These are phyloP conservation scores for Cyclospora cayetanensis DNA, from an alignment of 169 alveolate species.

Conservation along the genomic window DNA sequence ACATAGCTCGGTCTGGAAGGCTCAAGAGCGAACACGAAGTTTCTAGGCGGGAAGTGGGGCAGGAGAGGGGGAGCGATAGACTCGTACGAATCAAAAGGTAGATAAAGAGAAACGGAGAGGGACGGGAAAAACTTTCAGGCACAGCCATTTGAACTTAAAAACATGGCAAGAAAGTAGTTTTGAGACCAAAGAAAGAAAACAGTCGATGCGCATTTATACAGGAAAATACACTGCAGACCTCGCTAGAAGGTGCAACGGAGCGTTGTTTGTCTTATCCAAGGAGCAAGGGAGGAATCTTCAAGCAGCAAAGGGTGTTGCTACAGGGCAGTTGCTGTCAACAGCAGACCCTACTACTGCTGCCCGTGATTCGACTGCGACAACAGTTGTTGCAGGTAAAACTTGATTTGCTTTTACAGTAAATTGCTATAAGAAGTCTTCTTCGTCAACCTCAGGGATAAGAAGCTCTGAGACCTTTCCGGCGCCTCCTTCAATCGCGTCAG, in stretches of 20 bases:
- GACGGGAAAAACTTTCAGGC: too few relatives aligned
- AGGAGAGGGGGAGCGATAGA: not conserved
- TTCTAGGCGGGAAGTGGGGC: not conserved
- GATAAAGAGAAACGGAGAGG: not conserved
- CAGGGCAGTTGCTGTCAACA: too few relatives aligned
- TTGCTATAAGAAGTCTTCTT: slow-evolving; percentile 29
- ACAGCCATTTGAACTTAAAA: too few relatives aligned
- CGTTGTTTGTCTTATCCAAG: too few relatives aligned
- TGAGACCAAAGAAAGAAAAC: not conserved
- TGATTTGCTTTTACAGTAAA: too few relatives aligned
- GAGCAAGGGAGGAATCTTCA: too few relatives aligned
- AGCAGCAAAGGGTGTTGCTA: too few relatives aligned
- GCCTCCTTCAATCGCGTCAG: not conserved
- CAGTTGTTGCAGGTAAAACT: not conserved
- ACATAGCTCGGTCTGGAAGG: too few relatives aligned
- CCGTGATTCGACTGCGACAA: not conserved
- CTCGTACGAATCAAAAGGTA: not conserved
- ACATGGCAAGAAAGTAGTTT: too few relatives aligned
- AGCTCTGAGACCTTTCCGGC: slow-evolving; percentile 21
- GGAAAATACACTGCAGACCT: too few relatives aligned
- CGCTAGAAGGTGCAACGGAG: too few relatives aligned
- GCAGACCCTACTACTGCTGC: not conserved
- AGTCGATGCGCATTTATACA: not conserved
- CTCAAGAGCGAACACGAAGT: not conserved
- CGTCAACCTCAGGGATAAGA: slow-evolving; percentile 14